Base-by-base conservation (phyloP, 129 eudicot genomes). In the Artemisia tridentata region DNA sequence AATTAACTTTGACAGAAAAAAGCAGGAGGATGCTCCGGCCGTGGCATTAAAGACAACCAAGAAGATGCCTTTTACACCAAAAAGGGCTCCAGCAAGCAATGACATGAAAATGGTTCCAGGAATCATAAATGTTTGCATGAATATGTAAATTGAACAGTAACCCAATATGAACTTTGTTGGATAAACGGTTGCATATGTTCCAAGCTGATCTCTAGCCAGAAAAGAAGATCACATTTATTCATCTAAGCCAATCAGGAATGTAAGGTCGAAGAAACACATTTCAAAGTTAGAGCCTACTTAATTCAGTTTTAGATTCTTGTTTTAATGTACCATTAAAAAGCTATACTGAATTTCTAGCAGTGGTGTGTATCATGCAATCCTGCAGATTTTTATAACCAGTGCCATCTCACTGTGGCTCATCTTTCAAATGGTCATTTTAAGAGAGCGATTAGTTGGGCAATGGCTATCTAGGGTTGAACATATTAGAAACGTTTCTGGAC, bases 111-210 rank as follows among this genome's bases (percentile, higher is more conserved):
- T 92, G 55, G 98, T 92, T 56, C 98, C 98, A 48, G 98, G 98
- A 61, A 92, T 92, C 98, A 92, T 92, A 81, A 92, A 88, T 64
- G 98, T 92, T 84, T 92, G 98, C 98, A 92, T 92, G 87, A 92
- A 92, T 78, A 88, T 92, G 87, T 92, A 92, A 45, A 91, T 88
- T 50, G 98, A 89, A 59, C 98, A 92, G 84, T 92, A 92, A 23
- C 98, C 96, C 74, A 88, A 82, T 58, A 88, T 86, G 80, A 92
- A 92, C 78, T 83, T 85, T 64, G 96, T 87, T 38, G 98, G 98
- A 81, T 88, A 81, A 12, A 68, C 78, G 43, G 38, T 63, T 65
- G 96, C 96, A 77, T 92, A 92, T 8, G 69, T 73, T 79, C 86
- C 87, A 47, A 92, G 84, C 68, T 92, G 83, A 58, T 92, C 98